These are phyloP conservation scores for Tolypocladium endophyticum DNA, from an alignment of 2,329 filamentous ascomycete genomes.

Conservation along the genomic window DNA sequence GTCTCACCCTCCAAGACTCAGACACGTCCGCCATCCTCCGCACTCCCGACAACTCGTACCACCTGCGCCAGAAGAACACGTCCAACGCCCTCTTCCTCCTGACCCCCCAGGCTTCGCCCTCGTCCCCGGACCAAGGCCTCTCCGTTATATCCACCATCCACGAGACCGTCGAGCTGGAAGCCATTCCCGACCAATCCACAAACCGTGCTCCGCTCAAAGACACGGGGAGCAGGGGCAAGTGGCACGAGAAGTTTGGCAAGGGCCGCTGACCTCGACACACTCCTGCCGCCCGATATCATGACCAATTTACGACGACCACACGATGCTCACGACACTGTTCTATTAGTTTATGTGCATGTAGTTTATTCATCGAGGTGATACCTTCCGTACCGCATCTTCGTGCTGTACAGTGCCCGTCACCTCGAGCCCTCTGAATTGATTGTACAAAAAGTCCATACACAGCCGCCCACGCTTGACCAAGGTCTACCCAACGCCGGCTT, in stretches of 20 bases:
- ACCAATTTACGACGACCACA: not conserved
- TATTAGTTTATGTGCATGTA: not conserved
- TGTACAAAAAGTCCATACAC: not conserved
- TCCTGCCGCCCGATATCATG: not conserved
- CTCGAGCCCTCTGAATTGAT: not conserved
- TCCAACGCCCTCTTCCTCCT: conserved; percentile 56
- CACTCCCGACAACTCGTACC: conserved; percentile 41
- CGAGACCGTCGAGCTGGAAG: conserved; percentile 51
- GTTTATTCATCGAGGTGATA: not conserved
- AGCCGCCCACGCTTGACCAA: not conserved
- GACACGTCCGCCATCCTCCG: conserved; percentile 40
- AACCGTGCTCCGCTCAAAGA: conserved; percentile 15
- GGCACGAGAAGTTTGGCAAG: conserved; percentile 48
- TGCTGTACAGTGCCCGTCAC: not conserved
- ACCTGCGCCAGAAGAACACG: conserved; percentile 55
- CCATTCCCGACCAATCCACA: conserved; percentile 23
- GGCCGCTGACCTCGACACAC: conserved; percentile 19
- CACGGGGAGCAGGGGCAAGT: conserved; percentile 36
- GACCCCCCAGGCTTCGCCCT: conserved; percentile 14
- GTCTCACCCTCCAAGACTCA: conserved; percentile 38
- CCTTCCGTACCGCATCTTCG: not conserved
- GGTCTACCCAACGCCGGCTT: not conserved
- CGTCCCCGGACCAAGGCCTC: conserved; percentile 24
- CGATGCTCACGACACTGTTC: not conserved
- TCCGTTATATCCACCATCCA: conserved; percentile 44